Evolutionary conservation across 2,329 filamentous ascomycete species (phyloP), one percentile per base, ranked within the genome.

Genomic region (Pezicula carpinea): DNA sequence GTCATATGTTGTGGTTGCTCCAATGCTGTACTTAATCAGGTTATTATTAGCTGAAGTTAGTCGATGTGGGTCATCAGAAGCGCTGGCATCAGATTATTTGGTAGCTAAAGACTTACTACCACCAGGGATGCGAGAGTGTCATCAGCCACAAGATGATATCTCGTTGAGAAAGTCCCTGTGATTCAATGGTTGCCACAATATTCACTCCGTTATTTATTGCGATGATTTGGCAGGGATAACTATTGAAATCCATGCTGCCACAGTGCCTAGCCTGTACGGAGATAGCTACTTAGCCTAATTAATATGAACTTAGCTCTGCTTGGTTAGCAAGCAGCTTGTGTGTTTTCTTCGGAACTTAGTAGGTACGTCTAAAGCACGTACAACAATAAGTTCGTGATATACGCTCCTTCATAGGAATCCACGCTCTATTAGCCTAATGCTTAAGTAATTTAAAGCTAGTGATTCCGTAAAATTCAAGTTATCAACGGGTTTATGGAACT

Each of bases 161-260:
- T 79, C 6, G 50, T 74, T 29, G 78, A 81, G 51, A 85, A 84
- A 59, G 66, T 82, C 3, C 82, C 81, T 1, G 76, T 84, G 35
- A 64, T 80, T 7, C 73, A 77, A 42, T 85, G 82, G 82, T 68
- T 85, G 1, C 80, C 82, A 10, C 70, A 69, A 39, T 85, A 85
- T 61, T 72, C 79, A 15, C 73, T 70, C 5, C 66, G 72, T 70
- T 86, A 80, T 81, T 59, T 85, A 2, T 49, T 80, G 79, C 57
- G 81, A 86, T 58, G 62, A 76, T 10, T 76, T 85, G 53, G 80
- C 78, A 10, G 82, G 82, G 15, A 68, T 79, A 53, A 85, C 77
- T 11, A 66, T 83, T 21, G 79, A 77, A 7, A 68, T 81, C 22
- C 74, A 81, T 69, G 66, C 83, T 36, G 80, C 79, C 79, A 0